A percentile compares a stretch with the other conserved stretches of the same genome.
Conservation (phyloP, 768 basidiomycete species). For the Pilatotrama ljubarskyi region DNA sequence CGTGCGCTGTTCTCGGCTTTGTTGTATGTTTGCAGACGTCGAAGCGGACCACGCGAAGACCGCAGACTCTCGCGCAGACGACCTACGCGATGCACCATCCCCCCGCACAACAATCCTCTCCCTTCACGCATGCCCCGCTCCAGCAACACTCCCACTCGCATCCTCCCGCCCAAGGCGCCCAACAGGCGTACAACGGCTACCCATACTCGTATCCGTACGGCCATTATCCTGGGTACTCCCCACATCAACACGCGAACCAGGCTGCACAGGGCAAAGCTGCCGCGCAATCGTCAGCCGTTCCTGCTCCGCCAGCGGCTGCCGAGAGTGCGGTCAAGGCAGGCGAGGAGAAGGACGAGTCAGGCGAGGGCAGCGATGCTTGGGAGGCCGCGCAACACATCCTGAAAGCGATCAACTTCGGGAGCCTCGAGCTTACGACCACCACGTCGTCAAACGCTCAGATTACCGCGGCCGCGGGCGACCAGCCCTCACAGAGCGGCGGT, state of each 20-base stretch:
- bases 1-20: background rate
- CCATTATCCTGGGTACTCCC: constrained; percentile 15
- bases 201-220: constrained; percentile 14
- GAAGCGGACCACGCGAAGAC: constrained; percentile 75
- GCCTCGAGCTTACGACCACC: constrained; percentile 32
- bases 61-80: constrained; percentile 53
- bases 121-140: constrained; percentile 61
- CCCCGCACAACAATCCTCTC: constrained; percentile 38
- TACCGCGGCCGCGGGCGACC: background rate
- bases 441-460: background rate
- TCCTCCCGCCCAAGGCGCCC: constrained; percentile 19
- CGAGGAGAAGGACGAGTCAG: constrained; percentile 16
- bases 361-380: constrained; percentile 59
- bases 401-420: constrained; percentile 73
- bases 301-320: background rate
- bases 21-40: constrained; percentile 55
- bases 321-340: background rate
- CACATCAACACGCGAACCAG: background rate
- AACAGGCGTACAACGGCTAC: constrained; percentile 13
- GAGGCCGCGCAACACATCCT: constrained; percentile 78
- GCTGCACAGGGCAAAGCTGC: constrained; percentile 9
- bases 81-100: constrained; percentile 28
- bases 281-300: background rate
- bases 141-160: constrained; percentile 28
- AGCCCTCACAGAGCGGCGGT: background rate